A percentile compares a stretch with the other conserved stretches of the same genome.
These are phyloP conservation scores for Thalassiosira mediterranea DNA, from an alignment of 352 stramenopile genomes.

Conservation along the genomic window DNA sequence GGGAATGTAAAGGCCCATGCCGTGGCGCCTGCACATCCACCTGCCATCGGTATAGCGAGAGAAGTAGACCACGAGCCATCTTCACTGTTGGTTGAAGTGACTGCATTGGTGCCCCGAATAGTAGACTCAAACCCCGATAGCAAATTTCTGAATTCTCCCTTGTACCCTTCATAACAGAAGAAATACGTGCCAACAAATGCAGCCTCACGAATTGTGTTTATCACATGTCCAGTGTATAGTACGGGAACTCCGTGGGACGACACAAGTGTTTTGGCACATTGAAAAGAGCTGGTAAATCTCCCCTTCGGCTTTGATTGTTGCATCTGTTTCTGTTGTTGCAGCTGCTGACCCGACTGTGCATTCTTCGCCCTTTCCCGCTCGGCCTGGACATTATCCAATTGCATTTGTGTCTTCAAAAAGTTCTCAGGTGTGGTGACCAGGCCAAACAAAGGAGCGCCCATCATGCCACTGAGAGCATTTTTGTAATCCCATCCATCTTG, in stretches of 20 bases:
- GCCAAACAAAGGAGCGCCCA: conserved; percentile 62
- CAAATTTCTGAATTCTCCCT: conserved; percentile 50
- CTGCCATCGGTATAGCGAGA: conserved; percentile 69
- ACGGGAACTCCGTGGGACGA: conserved; percentile 57
- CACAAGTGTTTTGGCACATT: conserved; percentile 68
- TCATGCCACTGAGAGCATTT: conserved; percentile 73
- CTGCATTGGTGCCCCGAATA: no score
- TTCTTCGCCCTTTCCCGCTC: conserved; percentile 37
- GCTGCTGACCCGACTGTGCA: background rate
- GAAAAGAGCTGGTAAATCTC: conserved; percentile 67
- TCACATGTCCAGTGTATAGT: conserved; percentile 75
- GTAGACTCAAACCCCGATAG: conserved; percentile 6
- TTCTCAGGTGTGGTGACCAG: conserved; percentile 81
- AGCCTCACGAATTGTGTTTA: conserved; percentile 79
- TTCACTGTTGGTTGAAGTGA: background rate
- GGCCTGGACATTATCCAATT: conserved; percentile 55
- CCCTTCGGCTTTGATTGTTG: conserved; percentile 60
- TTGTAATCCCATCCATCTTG: conserved; percentile 68
- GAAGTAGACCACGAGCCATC: conserved; percentile 31
- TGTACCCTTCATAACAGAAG: conserved; percentile 80
- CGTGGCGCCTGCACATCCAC: conserved; percentile 68
- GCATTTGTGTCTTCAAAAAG: conserved; percentile 76
- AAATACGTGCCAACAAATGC: conserved; percentile 81
- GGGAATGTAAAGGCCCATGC: conserved; percentile 80
- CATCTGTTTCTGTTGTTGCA: conserved; percentile 56